Conservation (phyloP, 2,329 filamentous ascomycete genomes). For the Kalmusia sp. region DNA sequence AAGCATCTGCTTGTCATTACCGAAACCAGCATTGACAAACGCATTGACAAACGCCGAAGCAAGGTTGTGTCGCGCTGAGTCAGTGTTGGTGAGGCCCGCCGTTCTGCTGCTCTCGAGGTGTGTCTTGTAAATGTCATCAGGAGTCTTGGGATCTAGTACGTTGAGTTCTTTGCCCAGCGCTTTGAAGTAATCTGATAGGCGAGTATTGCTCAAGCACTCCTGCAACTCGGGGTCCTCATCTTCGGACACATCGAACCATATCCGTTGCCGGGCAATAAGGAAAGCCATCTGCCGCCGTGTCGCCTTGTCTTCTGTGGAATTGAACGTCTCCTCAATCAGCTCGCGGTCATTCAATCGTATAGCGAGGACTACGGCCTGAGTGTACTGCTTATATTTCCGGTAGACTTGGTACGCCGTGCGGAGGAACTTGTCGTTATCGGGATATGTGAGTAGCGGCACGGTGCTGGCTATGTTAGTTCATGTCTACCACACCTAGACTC, state of each 20-base stretch:
- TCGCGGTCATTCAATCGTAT: conserved; percentile 90
- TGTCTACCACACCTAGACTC: neutral
- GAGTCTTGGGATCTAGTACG: conserved; percentile 93
- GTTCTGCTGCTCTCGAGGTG: conserved; percentile 95
- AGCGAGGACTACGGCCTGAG: conserved; percentile 91
- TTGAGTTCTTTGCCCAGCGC: conserved; percentile 93
- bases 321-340: conserved; percentile 82
- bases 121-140: conserved; percentile 99
- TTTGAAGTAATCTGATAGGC: conserved; percentile 91
- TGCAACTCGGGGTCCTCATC: conserved; percentile 76
- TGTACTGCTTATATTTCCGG: conserved; percentile 87
- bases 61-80: conserved; percentile 94
- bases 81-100: conserved; percentile 89
- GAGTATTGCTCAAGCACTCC: conserved; percentile 87
- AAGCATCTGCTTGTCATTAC: conserved; percentile 97
- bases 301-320: conserved; percentile 78
- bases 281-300: conserved; percentile 95
- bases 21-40: conserved; percentile 95
- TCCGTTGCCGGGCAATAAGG: conserved; percentile 88
- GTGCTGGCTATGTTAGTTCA: conserved; percentile 63
- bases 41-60: conserved; percentile 96
- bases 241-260: conserved; percentile 76
- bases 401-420: conserved; percentile 94
- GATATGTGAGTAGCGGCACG: conserved; percentile 96
- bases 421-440: conserved; percentile 95